These are phyloP conservation scores for Schwanniomyces pseudopolymorphus DNA, from an alignment of 805 yeast species.

Conservation along the genomic window DNA sequence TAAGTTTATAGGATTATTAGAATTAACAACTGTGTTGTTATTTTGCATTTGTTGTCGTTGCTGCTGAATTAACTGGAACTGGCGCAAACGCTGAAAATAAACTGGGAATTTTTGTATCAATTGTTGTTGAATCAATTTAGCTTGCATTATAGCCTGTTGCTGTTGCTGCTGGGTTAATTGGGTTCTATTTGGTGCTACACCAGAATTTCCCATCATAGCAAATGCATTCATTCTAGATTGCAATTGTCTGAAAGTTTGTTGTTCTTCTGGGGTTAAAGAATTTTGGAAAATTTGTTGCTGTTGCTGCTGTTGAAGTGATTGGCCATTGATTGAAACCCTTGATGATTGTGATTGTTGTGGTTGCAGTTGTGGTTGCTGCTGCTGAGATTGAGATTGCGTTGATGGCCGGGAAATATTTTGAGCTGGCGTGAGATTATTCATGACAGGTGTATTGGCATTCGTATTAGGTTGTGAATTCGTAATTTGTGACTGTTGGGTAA, in stretches of 20 bases:
- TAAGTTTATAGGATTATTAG: background rate
- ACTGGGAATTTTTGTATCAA: constrained; percentile 35
- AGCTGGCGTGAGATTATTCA: constrained; percentile 12
- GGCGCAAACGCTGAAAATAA: constrained; percentile 38
- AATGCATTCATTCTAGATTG: constrained; percentile 40
- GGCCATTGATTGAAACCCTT: constrained; percentile 5
- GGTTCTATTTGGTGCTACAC: constrained; percentile 42
- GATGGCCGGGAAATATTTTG: constrained; percentile 4
- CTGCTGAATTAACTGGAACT: constrained; percentile 33
- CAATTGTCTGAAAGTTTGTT: constrained; percentile 38
- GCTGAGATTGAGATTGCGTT: constrained; percentile 4
- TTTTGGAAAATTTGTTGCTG: constrained; percentile 47
- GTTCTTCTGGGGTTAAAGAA: constrained; percentile 41
- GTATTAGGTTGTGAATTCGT: constrained; percentile 12
- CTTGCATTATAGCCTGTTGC: constrained; percentile 44
- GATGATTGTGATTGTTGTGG: constrained; percentile 5
- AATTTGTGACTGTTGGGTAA: constrained; percentile 18
- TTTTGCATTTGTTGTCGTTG: constrained; percentile 13
- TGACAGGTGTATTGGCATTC: constrained; percentile 15
- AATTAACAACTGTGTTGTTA: background rate
- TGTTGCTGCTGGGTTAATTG: constrained; percentile 43
- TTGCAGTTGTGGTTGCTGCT: constrained; percentile 10
- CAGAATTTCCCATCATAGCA: constrained; percentile 42
- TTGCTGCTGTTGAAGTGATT: constrained; percentile 27
- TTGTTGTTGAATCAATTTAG: constrained; percentile 37